Percentiles rank a stretch among this genome's conserved stretches.
Conservation (phyloP, 306 rosid genomes). For the Quercus bicolor region DNA sequence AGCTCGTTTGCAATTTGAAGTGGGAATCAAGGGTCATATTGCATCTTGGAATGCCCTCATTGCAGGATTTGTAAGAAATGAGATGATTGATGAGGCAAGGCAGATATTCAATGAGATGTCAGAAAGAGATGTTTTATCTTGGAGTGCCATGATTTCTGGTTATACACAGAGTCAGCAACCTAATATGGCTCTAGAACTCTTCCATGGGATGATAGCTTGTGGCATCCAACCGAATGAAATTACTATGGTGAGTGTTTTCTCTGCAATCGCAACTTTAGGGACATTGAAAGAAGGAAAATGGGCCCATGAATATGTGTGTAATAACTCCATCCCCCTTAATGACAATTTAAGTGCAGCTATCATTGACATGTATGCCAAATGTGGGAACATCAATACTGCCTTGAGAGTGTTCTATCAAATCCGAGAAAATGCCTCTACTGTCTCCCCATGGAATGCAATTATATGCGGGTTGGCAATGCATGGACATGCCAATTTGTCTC, state of each 20-base stretch:
- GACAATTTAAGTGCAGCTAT: constrained; percentile 79
- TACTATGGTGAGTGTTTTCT: constrained; percentile 85
- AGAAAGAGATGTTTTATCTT: constrained; percentile 76
- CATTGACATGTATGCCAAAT: constrained; percentile 89
- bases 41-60: constrained; percentile 78
- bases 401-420: constrained; percentile 59
- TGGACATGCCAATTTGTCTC: constrained; percentile 67
- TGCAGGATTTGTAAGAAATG: constrained; percentile 62
- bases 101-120: constrained; percentile 60
- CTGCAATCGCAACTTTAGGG: constrained; percentile 81
- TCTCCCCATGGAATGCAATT: constrained; percentile 91
- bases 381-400: constrained; percentile 74
- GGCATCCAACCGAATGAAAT: constrained; percentile 72
- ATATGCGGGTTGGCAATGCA: constrained; percentile 82
- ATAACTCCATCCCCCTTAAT: constrained; percentile 55
- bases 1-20: constrained; percentile 61
- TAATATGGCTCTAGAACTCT: constrained; percentile 65
- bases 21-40: constrained; percentile 61
- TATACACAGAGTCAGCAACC: constrained; percentile 71
- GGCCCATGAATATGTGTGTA: constrained; percentile 59
- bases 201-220: constrained; percentile 58
- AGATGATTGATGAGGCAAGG: constrained; percentile 60
- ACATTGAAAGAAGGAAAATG: constrained; percentile 62
- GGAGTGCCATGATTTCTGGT: constrained; percentile 88
- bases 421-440: constrained; percentile 40